Base-by-base conservation (phyloP, 2,329 filamentous ascomycete species). In the Fusarium phyllophilum region DNA sequence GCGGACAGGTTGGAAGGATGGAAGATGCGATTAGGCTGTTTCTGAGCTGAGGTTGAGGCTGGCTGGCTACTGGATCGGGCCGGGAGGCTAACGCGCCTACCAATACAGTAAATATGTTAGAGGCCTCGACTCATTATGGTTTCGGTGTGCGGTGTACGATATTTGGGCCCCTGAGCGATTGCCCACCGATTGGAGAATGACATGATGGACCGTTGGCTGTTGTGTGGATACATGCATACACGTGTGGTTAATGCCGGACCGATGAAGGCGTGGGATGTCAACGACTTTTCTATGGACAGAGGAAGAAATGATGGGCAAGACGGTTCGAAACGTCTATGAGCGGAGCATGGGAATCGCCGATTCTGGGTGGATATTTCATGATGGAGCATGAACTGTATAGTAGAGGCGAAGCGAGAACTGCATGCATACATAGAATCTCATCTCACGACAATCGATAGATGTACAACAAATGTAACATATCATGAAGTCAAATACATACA, bases 1-100 rank as follows among this genome's bases (percentile, higher is more conserved):
- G 96, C 88, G 93, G 84, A 96, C 93, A 3, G 96, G 96, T 0
- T 98, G 93, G 92, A 90, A 89, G 81, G 91, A 92, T 78, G 90
- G 90, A 36, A 85, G 88, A 6, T 92, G 90, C 76, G 89, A 90
- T 72, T 90, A 70, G 80, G 77, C 66, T 29, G 51, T 29, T n/a
- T 61, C 66, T 70, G 76, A 77, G 66, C 68, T 71, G 70, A 71
- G 61, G 60, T 55, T 61, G 34, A 64, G 71, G 67, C 71, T 62
- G 34, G 38, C 36, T 56, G 62, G 38, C 36, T 57, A 55, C 64
- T 69, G 63, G 58, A 48, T 56, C 63, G 45, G 67, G 26, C 51
- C 36, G 24, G 46, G 20, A 46, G 62, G 33, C 63, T 58, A 67
- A 41, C 67, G 59, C 67, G 51, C 51, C 39, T 54, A 55, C 22